A percentile compares a stretch with the other conserved stretches of the same genome.
Evolutionary conservation across 106 monocot genomes (phyloP).

Genomic region (Acanthochlamys bracteata): DNA sequence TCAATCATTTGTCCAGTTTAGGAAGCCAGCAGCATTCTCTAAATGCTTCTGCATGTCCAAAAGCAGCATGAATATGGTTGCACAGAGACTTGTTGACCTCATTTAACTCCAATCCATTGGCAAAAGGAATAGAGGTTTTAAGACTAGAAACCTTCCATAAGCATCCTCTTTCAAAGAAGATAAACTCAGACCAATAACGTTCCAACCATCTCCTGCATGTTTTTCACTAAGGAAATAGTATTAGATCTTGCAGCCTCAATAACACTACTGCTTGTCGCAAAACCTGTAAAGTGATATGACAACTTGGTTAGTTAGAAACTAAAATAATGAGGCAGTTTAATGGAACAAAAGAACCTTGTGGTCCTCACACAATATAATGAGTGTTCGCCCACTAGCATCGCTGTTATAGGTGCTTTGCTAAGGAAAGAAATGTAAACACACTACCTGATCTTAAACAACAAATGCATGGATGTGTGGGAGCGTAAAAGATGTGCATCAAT

Average conservation of each 20-base stretch:
- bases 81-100: background rate
- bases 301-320: background rate
- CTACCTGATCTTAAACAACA: too few species aligned
- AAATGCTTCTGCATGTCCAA: slow-evolving; percentile 1
- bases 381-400: too few species aligned
- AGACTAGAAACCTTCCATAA: slow-evolving; percentile 1
- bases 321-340: background rate
- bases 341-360: background rate
- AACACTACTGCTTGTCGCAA: background rate
- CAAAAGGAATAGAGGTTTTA: slow-evolving; percentile 5
- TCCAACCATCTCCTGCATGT: slow-evolving; percentile 10
- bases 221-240: background rate
- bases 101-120: background rate
- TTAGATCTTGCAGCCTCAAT: slow-evolving; percentile 5
- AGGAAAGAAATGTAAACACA: too few species aligned
- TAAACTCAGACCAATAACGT: background rate
- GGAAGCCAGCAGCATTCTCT: background rate
- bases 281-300: slow-evolving; percentile 4
- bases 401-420: too few species aligned
- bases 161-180: slow-evolving; percentile 7
- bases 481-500: too few species aligned
- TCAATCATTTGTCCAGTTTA: background rate
- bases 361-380: background rate
- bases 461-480: too few species aligned
- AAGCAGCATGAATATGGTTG: slow-evolving; percentile 1